Base-by-base conservation (phyloP, 208 protist genomes). In the Trypanosoma melophagium region DNA sequence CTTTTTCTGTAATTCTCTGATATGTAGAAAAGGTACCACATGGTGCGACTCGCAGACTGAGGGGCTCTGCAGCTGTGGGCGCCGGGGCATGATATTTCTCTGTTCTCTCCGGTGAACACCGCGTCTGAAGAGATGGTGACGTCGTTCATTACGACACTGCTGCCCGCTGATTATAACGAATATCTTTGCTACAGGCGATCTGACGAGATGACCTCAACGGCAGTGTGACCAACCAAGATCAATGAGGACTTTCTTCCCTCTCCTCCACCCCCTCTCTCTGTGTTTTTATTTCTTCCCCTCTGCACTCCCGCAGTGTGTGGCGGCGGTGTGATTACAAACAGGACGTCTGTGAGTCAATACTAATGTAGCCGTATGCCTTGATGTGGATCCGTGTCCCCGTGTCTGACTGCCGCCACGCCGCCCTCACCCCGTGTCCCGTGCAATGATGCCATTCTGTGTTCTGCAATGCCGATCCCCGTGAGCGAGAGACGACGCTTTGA, bases 381-480 rank as follows among this genome's bases (percentile, higher is more conserved):
- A 63, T 71, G 66, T 56, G 66, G 66, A 60, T 9, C 16, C 19
- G n/a, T 63, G 66, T 71, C 66, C 66, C 66, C 66, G 66, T 71
- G 66, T 71, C 66, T 71, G 66, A 71, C 40, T 22, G 66, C 44
- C 35, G 44, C 66, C 41, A 17, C 54, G 22, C 52, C 64, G 22
- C 28, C 54, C 41, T n/a, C n/a, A 44, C 40, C 40, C 35, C 31
- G 7, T 56, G 14, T 14, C 52, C 42, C 35, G 21, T 47, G 7
- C 54, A 24, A 10, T 71, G 55, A 40, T 63, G 28, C 28, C 5
- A 35, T 35, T 35, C 28, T 35, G 28, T 35, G 28, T 35, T 35
- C 28, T 35, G 28, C 28, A 35, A 35, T 35, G 28, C 28, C 28
- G 28, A 35, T 35, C 28, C 28, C 1, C 28, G 28, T 35, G 28